A percentile compares a stretch with the other conserved stretches of the same genome.
Evolutionary conservation across 2,329 filamentous ascomycete genomes (phyloP).

Genomic region (Cercospora berteroae): DNA sequence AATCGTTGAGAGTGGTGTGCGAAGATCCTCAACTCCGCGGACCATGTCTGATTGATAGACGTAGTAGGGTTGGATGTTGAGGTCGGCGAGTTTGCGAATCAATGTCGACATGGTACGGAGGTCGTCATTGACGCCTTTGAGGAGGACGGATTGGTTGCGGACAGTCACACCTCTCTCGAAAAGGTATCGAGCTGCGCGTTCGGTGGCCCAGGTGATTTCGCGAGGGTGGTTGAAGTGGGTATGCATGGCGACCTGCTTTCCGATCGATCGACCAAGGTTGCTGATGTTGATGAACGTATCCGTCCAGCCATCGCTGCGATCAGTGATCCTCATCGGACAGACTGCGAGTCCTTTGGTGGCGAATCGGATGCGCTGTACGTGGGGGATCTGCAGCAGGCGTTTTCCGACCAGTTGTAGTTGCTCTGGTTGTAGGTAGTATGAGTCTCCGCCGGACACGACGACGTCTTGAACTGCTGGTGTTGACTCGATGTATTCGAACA

Average conservation of each 20-base stretch:
- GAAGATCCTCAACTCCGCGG: slow-evolving; percentile 58
- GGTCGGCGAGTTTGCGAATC: slow-evolving; percentile 55
- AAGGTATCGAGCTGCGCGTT: slow-evolving; percentile 52
- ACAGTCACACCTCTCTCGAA: slow-evolving; percentile 54
- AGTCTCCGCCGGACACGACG: slow-evolving; percentile 63
- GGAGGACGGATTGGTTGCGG: slow-evolving; percentile 60
- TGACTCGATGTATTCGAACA: slow-evolving; percentile 57
- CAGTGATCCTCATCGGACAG: slow-evolving; percentile 56
- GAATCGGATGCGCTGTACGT: slow-evolving; percentile 60
- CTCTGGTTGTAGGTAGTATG: slow-evolving; percentile 56
- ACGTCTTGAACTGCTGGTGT: slow-evolving; percentile 55
- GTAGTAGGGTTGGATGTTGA: slow-evolving; percentile 62
- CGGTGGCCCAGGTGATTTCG: slow-evolving; percentile 62
- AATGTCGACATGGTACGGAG: slow-evolving; percentile 53
- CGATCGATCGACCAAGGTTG: slow-evolving; percentile 50
- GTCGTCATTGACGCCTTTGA: slow-evolving; percentile 60
- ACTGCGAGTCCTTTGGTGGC: slow-evolving; percentile 63
- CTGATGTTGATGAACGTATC: slow-evolving; percentile 53
- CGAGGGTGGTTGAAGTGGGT: slow-evolving; percentile 65
- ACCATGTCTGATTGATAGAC: slow-evolving; percentile 67
- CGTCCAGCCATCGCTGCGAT: slow-evolving; percentile 55
- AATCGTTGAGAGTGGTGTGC: slow-evolving; percentile 60
- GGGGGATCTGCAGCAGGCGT: slow-evolving; percentile 55
- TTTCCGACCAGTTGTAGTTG: slow-evolving; percentile 56
- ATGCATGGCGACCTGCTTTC: slow-evolving; percentile 62